Base-by-base conservation (phyloP, 768 basidiomycete genomes). In the Boletus rubescentipes region DNA sequence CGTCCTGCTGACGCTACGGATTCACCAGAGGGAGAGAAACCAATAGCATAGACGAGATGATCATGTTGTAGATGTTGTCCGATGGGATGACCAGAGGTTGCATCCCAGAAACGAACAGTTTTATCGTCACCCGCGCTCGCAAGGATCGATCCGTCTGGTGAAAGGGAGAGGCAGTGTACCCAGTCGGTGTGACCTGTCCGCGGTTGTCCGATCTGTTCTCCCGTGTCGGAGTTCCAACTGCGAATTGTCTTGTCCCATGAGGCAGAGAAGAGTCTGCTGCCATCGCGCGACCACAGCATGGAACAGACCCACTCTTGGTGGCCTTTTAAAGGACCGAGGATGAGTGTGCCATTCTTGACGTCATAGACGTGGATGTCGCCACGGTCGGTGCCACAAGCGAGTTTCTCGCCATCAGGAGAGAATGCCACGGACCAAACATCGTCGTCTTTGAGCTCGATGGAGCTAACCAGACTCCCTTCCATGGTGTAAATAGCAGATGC, bases 101-200 rank as follows among this genome's bases (percentile, higher is more conserved):
- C 1, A 7, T 54, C 14, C 61, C 59, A 61, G 36, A 61, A 44
- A 16, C 61, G 46, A 34, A 61, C 9, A 1, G 52, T 43, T 4
- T 15, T 0, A 46, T 61, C 59, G 5, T 0, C 1, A 1, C 59
- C 57, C 2, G 39, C 46, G 14, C 59, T 61, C 2, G 61, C 61
- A 11, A 61, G 39, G n/a, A 39, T 52, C 0, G 29, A 23, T 7
- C 55, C 61, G 11, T 51, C 43, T 0, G 47, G 34, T 1, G 54
- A 56, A 21, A 53, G 54, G n/a, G 35, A 26, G 11, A 36, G 46
- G 16, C 35, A 47, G 16, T 0, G 3, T 36, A 47, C 18, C 0
- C 2, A 8, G 3, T 6, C 0, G n/a, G 11, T 18, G 23, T 36
- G 46, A 12, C n/a, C n/a, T n/a, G 6, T 20, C 60, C 47, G 57